These are phyloP conservation scores for Lactuca sativa DNA, from an alignment of 129 eudicot species.

Conservation along the genomic window DNA sequence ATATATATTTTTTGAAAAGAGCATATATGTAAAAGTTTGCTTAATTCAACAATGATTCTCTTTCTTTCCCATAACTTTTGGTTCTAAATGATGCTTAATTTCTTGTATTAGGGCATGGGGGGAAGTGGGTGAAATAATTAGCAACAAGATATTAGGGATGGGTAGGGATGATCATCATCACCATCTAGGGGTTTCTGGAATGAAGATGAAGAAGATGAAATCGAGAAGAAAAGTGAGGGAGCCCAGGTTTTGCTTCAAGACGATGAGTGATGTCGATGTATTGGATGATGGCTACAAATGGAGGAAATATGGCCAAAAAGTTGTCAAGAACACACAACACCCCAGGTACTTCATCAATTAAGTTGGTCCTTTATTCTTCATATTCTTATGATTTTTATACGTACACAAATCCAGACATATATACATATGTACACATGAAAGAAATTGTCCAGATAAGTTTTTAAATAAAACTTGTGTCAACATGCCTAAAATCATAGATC, in stretches of 20 bases:
- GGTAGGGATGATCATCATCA: constrained; percentile 31
- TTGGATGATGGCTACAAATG: constrained; percentile 90
- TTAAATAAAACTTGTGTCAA: background rate
- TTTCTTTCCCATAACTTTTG: background rate
- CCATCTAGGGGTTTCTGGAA: constrained; percentile 48
- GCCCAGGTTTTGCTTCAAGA: constrained; percentile 92
- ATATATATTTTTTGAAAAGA: background rate
- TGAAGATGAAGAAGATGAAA: constrained; percentile 69
- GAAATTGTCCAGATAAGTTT: no score
- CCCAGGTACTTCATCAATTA: constrained; percentile 53
- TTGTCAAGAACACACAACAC: constrained; percentile 87
- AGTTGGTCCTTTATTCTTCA: background rate
- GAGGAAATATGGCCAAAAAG: constrained; percentile 93
- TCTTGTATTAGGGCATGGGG: constrained; percentile 64
- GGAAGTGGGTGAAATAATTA: constrained; percentile 46
- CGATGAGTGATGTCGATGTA: constrained; percentile 85
- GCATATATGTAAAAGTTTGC: background rate
- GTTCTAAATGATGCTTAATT: background rate
- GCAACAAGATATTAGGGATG: constrained; percentile 42
- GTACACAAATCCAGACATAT: background rate
- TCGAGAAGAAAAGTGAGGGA: constrained; percentile 86
- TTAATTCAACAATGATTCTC: background rate
- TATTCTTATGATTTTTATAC: background rate
- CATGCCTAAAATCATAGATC: background rate
- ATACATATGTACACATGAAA: background rate